Conservation (phyloP, 1,284 basidiomycete genomes). For the Grifola frondosa region DNA sequence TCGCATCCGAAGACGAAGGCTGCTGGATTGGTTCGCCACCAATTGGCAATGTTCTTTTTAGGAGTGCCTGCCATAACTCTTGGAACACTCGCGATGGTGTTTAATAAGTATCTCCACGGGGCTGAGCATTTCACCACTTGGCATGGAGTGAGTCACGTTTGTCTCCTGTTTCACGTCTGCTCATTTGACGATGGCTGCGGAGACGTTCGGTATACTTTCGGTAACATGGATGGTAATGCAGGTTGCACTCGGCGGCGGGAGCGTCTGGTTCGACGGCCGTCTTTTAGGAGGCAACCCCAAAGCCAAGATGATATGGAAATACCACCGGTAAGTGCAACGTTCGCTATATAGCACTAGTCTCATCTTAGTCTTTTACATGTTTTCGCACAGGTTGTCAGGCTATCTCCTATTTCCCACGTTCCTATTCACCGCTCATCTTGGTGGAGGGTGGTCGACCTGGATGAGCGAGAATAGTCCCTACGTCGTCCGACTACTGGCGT, state of each 20-base stretch:
- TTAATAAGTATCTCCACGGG: conserved; percentile 50
- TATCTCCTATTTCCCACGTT: conserved; percentile 59
- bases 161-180: conserved; percentile 7
- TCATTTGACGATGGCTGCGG: conserved; percentile 6
- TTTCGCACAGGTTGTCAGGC: conserved; percentile 52
- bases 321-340: conserved; percentile 53
- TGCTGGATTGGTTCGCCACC: conserved; percentile 63
- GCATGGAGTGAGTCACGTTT: conserved; percentile 58
- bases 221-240: conserved; percentile 58
- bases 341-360: conserved; percentile 1
- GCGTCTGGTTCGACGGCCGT: conserved; percentile 66
- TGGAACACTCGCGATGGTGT: conserved; percentile 54
- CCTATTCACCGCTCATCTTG: conserved; percentile 57
- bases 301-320: conserved; percentile 74
- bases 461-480: conserved; percentile 37
- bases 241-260: conserved; percentile 56
- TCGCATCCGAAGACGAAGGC: conserved; percentile 63
- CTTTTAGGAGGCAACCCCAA: conserved; percentile 63
- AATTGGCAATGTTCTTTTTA: conserved; percentile 50
- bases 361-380: neutral
- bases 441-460: conserved; percentile 66
- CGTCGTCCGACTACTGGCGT: conserved; percentile 49
- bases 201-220: conserved; percentile 58
- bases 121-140: conserved; percentile 59
- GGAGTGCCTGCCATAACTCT: conserved; percentile 55